These are phyloP conservation scores for Exophiala dermatitidis DNA, from an alignment of 2,329 filamentous ascomycete species.

Conservation along the genomic window DNA sequence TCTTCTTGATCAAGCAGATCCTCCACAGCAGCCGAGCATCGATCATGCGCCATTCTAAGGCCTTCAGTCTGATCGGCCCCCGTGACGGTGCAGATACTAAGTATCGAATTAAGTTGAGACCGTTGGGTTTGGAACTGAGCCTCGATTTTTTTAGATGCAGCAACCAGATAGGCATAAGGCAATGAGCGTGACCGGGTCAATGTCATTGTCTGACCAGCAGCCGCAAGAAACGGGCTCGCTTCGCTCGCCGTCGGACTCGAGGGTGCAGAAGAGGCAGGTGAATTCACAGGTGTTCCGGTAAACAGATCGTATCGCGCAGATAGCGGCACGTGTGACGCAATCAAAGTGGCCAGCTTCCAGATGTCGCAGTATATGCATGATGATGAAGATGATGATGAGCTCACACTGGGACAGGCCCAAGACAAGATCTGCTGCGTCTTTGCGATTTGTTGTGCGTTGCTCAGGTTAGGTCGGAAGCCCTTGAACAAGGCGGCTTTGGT, in stretches of 20 bases:
- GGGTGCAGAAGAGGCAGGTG: slow-evolving; percentile 11
- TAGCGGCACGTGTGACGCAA: slow-evolving; percentile 23
- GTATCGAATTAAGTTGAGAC: slow-evolving; percentile 22
- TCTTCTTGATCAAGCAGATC: slow-evolving; percentile 26
- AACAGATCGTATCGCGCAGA: slow-evolving; percentile 20
- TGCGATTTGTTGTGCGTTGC: slow-evolving; percentile 11
- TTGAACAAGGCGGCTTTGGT: slow-evolving; percentile 21
- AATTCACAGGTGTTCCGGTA: slow-evolving; percentile 14
- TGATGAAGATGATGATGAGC: neutral
- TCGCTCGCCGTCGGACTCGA: slow-evolving; percentile 16
- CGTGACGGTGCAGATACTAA: slow-evolving; percentile 26
- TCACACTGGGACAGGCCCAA: slow-evolving; percentile 10
- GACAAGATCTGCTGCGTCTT: slow-evolving; percentile 22
- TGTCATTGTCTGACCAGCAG: no score
- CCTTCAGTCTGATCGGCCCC: slow-evolving; percentile 24
- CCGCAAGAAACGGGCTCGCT: no score
- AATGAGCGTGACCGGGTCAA: slow-evolving; percentile 9
- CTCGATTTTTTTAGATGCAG: slow-evolving; percentile 23
- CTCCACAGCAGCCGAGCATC: slow-evolving; percentile 21
- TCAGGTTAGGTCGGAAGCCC: slow-evolving; percentile 20
- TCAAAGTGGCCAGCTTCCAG: slow-evolving; percentile 26
- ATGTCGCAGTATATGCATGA: slow-evolving; percentile 27
- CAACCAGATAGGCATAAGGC: slow-evolving; percentile 14
- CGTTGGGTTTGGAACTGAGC: slow-evolving; percentile 25
- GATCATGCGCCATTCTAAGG: slow-evolving; percentile 22